Evolutionary conservation across 345 rosid genomes (phyloP), one percentile per base, ranked within the genome.

Genomic region (Microcos paniculata): DNA sequence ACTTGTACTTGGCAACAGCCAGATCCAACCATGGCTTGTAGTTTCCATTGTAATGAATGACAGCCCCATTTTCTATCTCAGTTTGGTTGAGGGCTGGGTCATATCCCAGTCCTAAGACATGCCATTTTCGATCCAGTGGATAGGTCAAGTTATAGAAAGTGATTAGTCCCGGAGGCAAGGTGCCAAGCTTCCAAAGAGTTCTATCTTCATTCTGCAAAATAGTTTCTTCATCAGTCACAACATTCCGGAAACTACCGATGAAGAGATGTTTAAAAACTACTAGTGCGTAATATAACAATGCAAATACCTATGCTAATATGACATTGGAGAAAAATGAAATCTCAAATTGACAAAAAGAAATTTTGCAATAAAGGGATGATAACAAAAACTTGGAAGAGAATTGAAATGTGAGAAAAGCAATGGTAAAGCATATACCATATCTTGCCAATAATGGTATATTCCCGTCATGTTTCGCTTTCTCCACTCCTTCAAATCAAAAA

Each of bases 51-150:
- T 94, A 96, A 80, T 96, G 98, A 76, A 96, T 85, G 5, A 94
- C 98, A 4, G 93, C 98, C 58, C 88, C 99, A 58, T 89, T 88
- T 76, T 91, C 92, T 77, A 96, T 90, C 81, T 89, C 94, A 0
- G 98, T 94, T 74, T 87, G 88, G 90, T 96, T 96, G 8, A 96
- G 97, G 51, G 98, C 98, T 14, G 98, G 99, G 74, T 96, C 98
- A 57, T 92, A 93, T n/a, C 99, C 98, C 13, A 96, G 97, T 72
- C 99, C 99, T 84, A 96, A 77, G 23, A 86, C 95, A 66, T 96
- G 98, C 98, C 99, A 96, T 67, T 86, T 79, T 56, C 95, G 81
- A 49, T 96, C 94, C 75, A 96, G 81, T 3, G 99, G 93, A 65
- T 76, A 88, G 30, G 95, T 96, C 70, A 96, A 85, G 82, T 93